Conservation (phyloP, 768 basidiomycete genomes). For the Chlorophyllum brunneum region DNA sequence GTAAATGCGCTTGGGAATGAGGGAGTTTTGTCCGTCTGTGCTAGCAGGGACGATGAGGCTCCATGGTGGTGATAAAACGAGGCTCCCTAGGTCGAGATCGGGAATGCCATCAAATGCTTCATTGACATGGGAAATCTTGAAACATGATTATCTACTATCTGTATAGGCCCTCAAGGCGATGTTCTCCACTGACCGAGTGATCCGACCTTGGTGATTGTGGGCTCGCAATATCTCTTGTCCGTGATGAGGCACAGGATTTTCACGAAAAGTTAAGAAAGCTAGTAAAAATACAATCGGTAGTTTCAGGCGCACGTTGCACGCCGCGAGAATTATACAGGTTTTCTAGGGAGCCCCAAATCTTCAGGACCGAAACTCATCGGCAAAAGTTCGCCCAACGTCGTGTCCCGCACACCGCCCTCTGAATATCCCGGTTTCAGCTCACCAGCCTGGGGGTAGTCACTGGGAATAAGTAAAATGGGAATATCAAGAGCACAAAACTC, state of each 20-base stretch:
- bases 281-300: too few species aligned
- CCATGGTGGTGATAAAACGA: not conserved
- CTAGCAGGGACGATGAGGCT: not conserved
- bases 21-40: not conserved
- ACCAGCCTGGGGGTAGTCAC: slow-evolving; percentile 46
- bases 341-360: slow-evolving; percentile 54
- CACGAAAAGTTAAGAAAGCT: too few species aligned
- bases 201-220: not conserved
- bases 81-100: not conserved
- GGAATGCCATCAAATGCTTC: not conserved
- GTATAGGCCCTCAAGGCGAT: not conserved
- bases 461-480: slow-evolving; percentile 70
- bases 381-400: slow-evolving; percentile 69
- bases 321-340: slow-evolving; percentile 9
- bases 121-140: not conserved
- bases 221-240: too few species aligned
- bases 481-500: slow-evolving; percentile 79
- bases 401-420: slow-evolving; percentile 54
- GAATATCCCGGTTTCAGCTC: slow-evolving; percentile 33
- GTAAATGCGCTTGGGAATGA: too few species aligned
- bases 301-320: too few species aligned
- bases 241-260: too few species aligned
- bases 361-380: slow-evolving; percentile 90
- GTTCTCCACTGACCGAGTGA: not conserved
- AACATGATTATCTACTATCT: not conserved